These are phyloP conservation scores for Auricularia cornea DNA, from an alignment of 768 basidiomycete species.

Conservation along the genomic window DNA sequence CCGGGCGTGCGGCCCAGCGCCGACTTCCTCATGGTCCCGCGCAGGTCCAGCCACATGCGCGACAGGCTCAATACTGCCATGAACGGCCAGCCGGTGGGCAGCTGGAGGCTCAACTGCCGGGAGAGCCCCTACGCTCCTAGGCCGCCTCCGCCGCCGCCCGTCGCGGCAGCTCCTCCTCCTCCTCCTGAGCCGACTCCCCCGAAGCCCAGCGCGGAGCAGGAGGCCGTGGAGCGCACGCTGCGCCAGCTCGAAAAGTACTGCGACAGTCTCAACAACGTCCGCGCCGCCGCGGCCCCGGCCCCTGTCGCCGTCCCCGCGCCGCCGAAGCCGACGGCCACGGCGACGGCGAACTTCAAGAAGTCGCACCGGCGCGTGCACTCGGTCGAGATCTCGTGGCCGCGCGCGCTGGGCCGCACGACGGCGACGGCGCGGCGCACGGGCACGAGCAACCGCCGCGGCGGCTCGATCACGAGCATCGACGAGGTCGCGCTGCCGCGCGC, in stretches of 20 bases:
- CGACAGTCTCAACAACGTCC: background rate
- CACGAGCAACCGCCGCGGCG: background rate
- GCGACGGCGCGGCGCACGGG: background rate
- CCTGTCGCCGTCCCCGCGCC: slow-evolving; percentile 52
- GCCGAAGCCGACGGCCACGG: slow-evolving; percentile 52
- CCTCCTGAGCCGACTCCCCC: background rate
- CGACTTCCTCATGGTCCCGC: background rate
- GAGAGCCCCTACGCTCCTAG: background rate
- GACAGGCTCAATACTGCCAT: background rate
- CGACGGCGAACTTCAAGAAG: slow-evolving; percentile 14
- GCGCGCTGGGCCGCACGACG: background rate
- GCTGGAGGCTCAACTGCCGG: background rate
- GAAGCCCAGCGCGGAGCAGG: background rate
- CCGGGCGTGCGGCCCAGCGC: background rate
- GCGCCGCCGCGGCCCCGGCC: slow-evolving; percentile 35
- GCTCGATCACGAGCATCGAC: background rate
- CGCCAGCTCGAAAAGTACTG: background rate
- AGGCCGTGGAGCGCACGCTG: background rate
- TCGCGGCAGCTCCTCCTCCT: too few species aligned
- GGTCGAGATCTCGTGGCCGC: background rate
- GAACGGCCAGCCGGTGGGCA: background rate
- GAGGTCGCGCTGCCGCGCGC: background rate
- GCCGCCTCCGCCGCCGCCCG: background rate
- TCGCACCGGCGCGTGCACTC: slow-evolving; percentile 1
- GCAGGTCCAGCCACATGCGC: background rate